These are phyloP conservation scores for Santalum album DNA, from an alignment of 164 flowering plant species.

Conservation along the genomic window DNA sequence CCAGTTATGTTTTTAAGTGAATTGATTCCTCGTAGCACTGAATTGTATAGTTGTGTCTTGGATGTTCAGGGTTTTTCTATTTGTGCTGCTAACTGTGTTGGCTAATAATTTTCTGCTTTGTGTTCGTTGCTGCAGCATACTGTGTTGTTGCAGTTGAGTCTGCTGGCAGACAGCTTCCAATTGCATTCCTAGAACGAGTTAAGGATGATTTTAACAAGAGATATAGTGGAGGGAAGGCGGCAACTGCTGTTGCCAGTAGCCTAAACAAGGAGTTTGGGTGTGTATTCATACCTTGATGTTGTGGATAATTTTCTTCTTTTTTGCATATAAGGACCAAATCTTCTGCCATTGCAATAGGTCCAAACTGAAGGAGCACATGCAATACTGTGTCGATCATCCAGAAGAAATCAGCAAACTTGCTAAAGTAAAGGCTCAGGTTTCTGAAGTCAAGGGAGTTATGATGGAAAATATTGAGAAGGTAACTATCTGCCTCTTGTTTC, in stretches of 20 bases:
- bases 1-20: no score
- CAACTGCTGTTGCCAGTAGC: slow-evolving; percentile 13
- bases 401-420: slow-evolving; percentile 25
- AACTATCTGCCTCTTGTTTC: background rate
- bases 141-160: slow-evolving; percentile 25
- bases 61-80: no score
- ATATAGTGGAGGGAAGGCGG: slow-evolving; percentile 25
- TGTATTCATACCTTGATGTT: background rate
- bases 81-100: no score
- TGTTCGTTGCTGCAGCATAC: slow-evolving; percentile 17
- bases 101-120: no score
- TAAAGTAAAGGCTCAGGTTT: slow-evolving; percentile 24
- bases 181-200: slow-evolving; percentile 21
- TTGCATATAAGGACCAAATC: no score
- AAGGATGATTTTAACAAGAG: slow-evolving; percentile 23
- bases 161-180: slow-evolving; percentile 21
- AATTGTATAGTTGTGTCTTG: no score
- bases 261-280: slow-evolving; percentile 24
- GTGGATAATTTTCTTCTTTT: background rate
- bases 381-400: slow-evolving; percentile 19
- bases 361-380: slow-evolving; percentile 13
- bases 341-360: slow-evolving; percentile 7
- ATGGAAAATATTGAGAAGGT: slow-evolving; percentile 30
- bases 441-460: slow-evolving; percentile 31
- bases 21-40: no score